Percentiles rank a stretch among this genome's conserved stretches.
Conservation (phyloP, 2,329 filamentous ascomycete genomes). For the Calonectria pseudoturangicola region DNA sequence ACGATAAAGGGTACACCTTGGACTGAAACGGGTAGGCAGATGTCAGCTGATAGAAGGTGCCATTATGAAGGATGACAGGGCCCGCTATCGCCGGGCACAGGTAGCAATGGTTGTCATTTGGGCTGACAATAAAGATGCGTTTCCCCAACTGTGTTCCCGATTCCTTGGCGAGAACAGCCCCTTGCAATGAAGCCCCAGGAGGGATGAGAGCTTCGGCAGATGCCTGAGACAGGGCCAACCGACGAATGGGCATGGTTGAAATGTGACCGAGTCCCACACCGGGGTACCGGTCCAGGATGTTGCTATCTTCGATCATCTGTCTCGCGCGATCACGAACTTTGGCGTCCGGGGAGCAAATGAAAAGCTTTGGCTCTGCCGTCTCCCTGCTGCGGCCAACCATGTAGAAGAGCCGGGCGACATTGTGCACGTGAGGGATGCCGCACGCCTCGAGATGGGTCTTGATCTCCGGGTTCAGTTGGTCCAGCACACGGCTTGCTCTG, state of each 20-base stretch:
- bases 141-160: background rate
- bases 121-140: background rate
- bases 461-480: background rate
- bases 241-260: background rate
- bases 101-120: background rate
- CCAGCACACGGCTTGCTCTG: background rate
- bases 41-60: background rate
- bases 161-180: background rate
- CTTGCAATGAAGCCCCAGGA: background rate
- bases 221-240: background rate
- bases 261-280: background rate
- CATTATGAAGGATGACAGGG: background rate
- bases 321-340: background rate
- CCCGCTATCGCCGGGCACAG: background rate
- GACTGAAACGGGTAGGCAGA: background rate
- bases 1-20: background rate
- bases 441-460: slow-evolving; percentile 3
- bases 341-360: background rate
- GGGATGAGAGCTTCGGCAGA: background rate
- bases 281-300: slow-evolving; percentile 2
- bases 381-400: background rate
- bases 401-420: background rate
- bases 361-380: background rate
- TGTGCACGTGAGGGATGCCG: background rate
- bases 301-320: background rate